Evolutionary conservation across 768 basidiomycete species (phyloP), one percentile per base, ranked within the genome.

Genomic region (Collybia nuda): DNA sequence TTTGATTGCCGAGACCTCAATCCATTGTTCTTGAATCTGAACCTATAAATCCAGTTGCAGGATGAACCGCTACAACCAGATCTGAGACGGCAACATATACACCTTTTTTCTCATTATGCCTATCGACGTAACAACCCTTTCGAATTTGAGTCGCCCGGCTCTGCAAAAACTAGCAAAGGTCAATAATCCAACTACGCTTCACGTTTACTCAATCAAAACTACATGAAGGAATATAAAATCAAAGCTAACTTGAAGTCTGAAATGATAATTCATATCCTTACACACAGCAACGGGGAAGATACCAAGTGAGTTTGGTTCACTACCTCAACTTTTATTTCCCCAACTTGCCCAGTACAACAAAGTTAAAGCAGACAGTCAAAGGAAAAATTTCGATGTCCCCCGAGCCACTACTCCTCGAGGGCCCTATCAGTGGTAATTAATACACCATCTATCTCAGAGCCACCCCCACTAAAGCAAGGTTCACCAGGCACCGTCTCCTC

Each of bases 91-190:
- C 24, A 7, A 26, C 24, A 26, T 26, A 26, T 46, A 36, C n/a
- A 7, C 45, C 45, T 39, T 40, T 37, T 49, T 15, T 32, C 50
- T 24, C 37, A 29, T 22, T 23, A 56, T 56, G 46, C 32, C 32
- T 32, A 6, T 32, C 14, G 45, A 56, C 18, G 36, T 24, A n/a
- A 39, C 22, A 6, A 41, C 48, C 43, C 53, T 58, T 40, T 48
- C 40, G 15, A 32, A 18, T 19, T 29, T 58, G 22, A 46, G 41
- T 21, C 57, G 60, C 6, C 3, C 51, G 36, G 45, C 48, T 14
- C 41, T 61, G 23, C 60, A 61, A 47, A 50, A 52, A 36, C 36
- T 61, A 6, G 60, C 60, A 24, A 61, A 52, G 38, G 60, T 58
- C 12, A 28, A 3, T 24, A 39, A 29, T 29, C 19, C 28, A 22